phyloP scores from a whole-genome alignment of 2,329 filamentous ascomycete species.

The Aphanocladium album region DNA sequence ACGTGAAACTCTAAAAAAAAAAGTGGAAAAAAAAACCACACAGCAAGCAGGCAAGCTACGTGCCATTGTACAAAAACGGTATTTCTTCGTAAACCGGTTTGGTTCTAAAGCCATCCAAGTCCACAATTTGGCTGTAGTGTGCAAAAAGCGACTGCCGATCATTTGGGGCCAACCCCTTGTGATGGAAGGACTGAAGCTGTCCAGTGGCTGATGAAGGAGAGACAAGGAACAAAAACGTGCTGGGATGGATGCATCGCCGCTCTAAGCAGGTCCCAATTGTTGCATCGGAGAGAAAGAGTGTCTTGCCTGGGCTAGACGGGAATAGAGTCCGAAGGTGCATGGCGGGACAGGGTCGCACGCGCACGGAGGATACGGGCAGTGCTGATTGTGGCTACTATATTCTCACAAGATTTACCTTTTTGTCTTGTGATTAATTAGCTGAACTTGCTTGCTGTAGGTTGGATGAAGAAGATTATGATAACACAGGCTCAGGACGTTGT shows the following conservation, averaged over 20 bases:
- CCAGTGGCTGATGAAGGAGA: too few species aligned
- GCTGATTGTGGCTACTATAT: not conserved
- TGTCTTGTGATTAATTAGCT: not conserved
- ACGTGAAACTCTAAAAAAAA: too few species aligned
- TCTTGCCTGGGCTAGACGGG: not conserved
- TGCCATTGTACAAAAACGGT: too few species aligned
- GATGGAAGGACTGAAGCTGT: too few species aligned
- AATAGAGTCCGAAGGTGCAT: not conserved
- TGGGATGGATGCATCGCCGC: not conserved
- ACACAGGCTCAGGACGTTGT: not conserved
- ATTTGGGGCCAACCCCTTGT: too few species aligned
- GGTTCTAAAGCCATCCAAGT: too few species aligned
- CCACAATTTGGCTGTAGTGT: too few species aligned
- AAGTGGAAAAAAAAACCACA: too few species aligned
- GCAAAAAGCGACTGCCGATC: too few species aligned
- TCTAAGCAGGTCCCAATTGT: not conserved
- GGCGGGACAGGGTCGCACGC: not conserved
- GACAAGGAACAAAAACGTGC: not conserved
- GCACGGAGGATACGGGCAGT: not conserved
- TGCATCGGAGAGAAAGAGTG: not conserved
- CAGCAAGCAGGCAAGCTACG: too few species aligned
- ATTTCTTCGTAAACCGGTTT: too few species aligned
- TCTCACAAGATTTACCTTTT: too few species aligned
- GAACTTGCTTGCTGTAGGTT: not conserved
- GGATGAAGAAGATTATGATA: not conserved